phyloP scores from a whole-genome alignment of 2,329 filamentous ascomycete genomes.

The Metarhizium album region DNA sequence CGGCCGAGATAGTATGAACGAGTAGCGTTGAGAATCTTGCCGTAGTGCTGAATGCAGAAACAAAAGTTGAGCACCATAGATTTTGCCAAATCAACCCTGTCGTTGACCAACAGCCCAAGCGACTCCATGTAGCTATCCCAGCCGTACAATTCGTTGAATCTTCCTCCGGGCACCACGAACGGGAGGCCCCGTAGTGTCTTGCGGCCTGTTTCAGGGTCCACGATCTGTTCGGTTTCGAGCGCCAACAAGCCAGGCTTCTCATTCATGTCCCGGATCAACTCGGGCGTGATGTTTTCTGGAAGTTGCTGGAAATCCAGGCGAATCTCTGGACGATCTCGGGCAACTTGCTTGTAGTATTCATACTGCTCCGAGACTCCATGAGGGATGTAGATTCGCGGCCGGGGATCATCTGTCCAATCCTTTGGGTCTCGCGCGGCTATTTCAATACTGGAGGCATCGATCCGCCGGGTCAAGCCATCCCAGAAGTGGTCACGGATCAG shows the following conservation, averaged over 20 bases:
- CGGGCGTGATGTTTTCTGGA: constrained; percentile 64
- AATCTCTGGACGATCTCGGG: constrained; percentile 68
- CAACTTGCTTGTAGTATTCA: constrained; percentile 78
- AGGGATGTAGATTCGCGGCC: constrained; percentile 87
- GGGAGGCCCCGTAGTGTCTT: constrained; percentile 70
- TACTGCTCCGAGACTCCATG: constrained; percentile 74
- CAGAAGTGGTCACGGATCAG: constrained; percentile 88
- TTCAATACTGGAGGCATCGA: constrained; percentile 81
- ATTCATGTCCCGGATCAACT: constrained; percentile 75
- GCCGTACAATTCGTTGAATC: constrained; percentile 97
- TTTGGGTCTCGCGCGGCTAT: constrained; percentile 83
- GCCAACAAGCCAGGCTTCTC: constrained; percentile 80
- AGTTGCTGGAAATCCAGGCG: constrained; percentile 78
- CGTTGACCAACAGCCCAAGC: constrained; percentile 75
- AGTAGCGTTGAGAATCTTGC: constrained; percentile 95
- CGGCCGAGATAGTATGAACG: constrained; percentile 90
- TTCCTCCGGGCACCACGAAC: constrained; percentile 93
- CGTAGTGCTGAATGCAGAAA: constrained; percentile 97
- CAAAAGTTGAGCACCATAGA: constrained; percentile 94
- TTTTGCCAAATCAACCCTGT: constrained; percentile 79
- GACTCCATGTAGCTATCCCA: constrained; percentile 99
- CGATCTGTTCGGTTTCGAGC: constrained; percentile 72
- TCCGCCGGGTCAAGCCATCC: constrained; percentile 79
- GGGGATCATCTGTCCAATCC: constrained; percentile 85
- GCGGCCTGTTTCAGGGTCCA: constrained; percentile 51